Conservation (phyloP, 768 basidiomycete genomes). For the Favolaschia claudopus region DNA sequence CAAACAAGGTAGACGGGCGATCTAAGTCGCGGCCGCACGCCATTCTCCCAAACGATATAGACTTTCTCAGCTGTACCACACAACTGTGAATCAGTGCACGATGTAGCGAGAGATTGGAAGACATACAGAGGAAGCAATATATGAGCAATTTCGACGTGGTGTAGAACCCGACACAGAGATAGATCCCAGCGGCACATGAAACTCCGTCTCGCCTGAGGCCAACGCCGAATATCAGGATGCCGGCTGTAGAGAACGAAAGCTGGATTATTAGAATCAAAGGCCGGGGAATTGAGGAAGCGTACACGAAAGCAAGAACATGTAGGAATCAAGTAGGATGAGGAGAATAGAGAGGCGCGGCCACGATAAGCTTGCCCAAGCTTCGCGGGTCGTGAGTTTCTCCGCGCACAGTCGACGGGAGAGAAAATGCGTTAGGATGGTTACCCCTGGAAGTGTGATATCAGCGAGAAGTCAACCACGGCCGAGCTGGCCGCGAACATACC, state of each 20-base stretch:
- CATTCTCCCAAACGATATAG: conserved; percentile 49
- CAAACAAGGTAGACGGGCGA: conserved; percentile 51
- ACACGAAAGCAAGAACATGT: conserved; percentile 50
- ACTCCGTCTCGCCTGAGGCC: conserved; percentile 45
- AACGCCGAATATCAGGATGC: conserved; percentile 50
- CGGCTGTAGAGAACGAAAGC: conserved; percentile 36
- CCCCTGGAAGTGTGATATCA: not conserved
- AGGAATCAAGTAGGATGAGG: conserved; percentile 50
- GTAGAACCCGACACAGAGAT: conserved; percentile 51
- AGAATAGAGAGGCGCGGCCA: conserved; percentile 48
- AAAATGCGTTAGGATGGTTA: not conserved
- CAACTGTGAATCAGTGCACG: not conserved
- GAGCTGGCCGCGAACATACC: not conserved
- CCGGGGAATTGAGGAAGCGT: conserved; percentile 16
- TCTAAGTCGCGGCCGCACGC: conserved; percentile 38
- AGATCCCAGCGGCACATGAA: conserved; percentile 50
- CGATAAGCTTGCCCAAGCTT: conserved; percentile 27
- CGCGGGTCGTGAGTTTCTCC: not conserved
- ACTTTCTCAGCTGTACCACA: conserved; percentile 48
- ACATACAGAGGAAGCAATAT: conserved; percentile 50
- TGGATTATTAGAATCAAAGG: not conserved
- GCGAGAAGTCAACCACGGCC: too few species aligned
- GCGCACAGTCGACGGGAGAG: not conserved
- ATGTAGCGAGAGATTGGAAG: conserved; percentile 1
- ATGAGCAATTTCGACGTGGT: conserved; percentile 52